A percentile compares a stretch with the other conserved stretches of the same genome.
These are phyloP conservation scores for Penicillium paradoxum DNA, from an alignment of 495 filamentous ascomycete genomes.

Conservation along the genomic window DNA sequence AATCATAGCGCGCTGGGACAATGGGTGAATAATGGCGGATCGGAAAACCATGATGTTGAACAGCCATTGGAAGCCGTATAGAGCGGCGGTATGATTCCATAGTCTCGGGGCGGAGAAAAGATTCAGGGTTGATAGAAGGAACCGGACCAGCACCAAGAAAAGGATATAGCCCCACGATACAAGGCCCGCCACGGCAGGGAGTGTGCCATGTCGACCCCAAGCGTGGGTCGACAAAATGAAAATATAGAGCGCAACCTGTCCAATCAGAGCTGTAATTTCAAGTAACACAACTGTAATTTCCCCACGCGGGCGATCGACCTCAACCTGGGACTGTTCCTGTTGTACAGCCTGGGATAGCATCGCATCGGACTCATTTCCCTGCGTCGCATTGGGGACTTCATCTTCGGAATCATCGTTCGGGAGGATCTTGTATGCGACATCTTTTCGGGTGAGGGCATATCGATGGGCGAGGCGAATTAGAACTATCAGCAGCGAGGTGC, in stretches of 20 bases:
- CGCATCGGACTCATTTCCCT: constrained; percentile 61
- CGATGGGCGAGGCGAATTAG: constrained; percentile 49
- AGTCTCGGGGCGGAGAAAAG: constrained; percentile 61
- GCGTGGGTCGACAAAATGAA: constrained; percentile 50
- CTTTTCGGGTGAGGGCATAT: constrained; percentile 36
- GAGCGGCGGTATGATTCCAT: constrained; percentile 87
- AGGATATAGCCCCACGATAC: constrained; percentile 78
- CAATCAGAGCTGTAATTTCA: constrained; percentile 71
- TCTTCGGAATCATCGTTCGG: constrained; percentile 42
- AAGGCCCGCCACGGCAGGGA: constrained; percentile 62
- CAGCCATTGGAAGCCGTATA: constrained; percentile 85
- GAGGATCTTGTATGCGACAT: constrained; percentile 29
- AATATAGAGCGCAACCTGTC: constrained; percentile 62
- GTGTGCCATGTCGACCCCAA: constrained; percentile 50
- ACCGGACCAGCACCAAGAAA: constrained; percentile 64
- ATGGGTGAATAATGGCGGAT: constrained; percentile 76
- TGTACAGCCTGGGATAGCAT: constrained; percentile 59
- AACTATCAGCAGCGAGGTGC: constrained; percentile 65
- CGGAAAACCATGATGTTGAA: constrained; percentile 73
- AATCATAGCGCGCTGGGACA: constrained; percentile 47
- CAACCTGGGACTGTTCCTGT: constrained; percentile 62
- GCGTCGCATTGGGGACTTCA: constrained; percentile 41
- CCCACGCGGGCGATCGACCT: constrained; percentile 70
- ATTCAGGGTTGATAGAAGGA: constrained; percentile 64
- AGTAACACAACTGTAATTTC: constrained; percentile 63